A percentile compares a stretch with the other conserved stretches of the same genome.
Evolutionary conservation across 1,139 yeast genomes (phyloP).

Genomic region (Pichia sp.): DNA sequence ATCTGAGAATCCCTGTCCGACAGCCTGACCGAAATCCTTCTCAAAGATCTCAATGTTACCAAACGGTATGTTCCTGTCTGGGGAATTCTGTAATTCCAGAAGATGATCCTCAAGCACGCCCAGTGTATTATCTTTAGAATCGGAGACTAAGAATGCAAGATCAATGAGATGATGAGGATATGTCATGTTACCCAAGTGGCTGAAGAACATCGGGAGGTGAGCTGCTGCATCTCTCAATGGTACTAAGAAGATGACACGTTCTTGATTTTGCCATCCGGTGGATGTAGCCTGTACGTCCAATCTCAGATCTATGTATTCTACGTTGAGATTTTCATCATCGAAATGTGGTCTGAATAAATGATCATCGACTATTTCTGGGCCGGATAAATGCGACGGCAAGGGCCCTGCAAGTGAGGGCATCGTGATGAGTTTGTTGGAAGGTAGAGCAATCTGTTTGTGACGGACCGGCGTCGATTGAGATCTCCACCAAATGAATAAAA

Average conservation of each 20-base stretch:
- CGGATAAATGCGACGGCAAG: too few species aligned
- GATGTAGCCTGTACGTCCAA: conserved; percentile 34
- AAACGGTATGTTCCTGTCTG: conserved; percentile 37
- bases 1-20: conserved; percentile 88
- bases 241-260: conserved; percentile 49
- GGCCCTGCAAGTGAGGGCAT: too few species aligned
- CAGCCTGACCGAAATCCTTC: conserved; percentile 78
- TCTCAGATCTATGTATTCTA: conserved; percentile 35
- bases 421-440: too few species aligned
- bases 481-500: too few species aligned
- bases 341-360: background rate
- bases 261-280: conserved; percentile 50
- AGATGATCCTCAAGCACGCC: conserved; percentile 39
- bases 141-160: conserved; percentile 51
- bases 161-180: conserved; percentile 53
- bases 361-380: too few species aligned
- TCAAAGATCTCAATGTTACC: conserved; percentile 62
- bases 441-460: too few species aligned
- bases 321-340: too few species aligned
- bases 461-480: too few species aligned
- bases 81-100: conserved; percentile 37
- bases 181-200: conserved; percentile 48
- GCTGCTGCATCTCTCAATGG: conserved; percentile 57
- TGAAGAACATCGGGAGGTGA: conserved; percentile 57
- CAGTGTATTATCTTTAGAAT: conserved; percentile 52